A percentile compares a stretch with the other conserved stretches of the same genome.
phyloP scores from a whole-genome alignment of 129 eudicot genomes.

The Flaveria bidentis region DNA sequence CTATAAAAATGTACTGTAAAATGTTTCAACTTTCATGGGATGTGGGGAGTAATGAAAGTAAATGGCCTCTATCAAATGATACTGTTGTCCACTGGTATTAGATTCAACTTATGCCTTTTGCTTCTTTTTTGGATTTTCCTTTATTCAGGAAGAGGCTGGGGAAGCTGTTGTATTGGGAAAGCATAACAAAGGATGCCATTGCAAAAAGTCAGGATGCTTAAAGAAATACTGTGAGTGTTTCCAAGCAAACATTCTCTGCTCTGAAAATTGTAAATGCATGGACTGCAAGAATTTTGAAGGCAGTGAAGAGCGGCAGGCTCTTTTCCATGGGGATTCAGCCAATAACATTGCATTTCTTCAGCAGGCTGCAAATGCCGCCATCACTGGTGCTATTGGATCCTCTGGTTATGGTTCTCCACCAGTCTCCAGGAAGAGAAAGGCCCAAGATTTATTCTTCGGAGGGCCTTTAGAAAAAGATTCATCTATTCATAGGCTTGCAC shows the following conservation, averaged over 20 bases:
- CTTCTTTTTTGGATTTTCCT: neutral
- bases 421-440: slow-evolving; percentile 44
- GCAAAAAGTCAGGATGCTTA: slow-evolving; percentile 87
- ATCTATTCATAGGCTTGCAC: slow-evolving; percentile 27
- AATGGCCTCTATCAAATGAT: neutral
- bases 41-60: no score
- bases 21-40: neutral
- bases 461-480: slow-evolving; percentile 36
- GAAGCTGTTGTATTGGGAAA: slow-evolving; percentile 39
- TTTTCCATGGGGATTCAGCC: slow-evolving; percentile 41
- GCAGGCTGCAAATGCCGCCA: slow-evolving; percentile 71
- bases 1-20: neutral
- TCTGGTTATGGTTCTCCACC: slow-evolving; percentile 55
- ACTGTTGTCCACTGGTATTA: neutral
- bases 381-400: slow-evolving; percentile 58
- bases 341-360: slow-evolving; percentile 45
- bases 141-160: slow-evolving; percentile 52
- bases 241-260: slow-evolving; percentile 78
- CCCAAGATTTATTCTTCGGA: slow-evolving; percentile 41
- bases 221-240: slow-evolving; percentile 96
- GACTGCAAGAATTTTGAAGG: slow-evolving; percentile 94
- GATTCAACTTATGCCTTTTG: neutral
- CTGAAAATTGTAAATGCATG: slow-evolving; percentile 87
- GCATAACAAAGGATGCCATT: slow-evolving; percentile 89
- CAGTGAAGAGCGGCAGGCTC: slow-evolving; percentile 72